A percentile compares a stretch with the other conserved stretches of the same genome.
Conservation (phyloP, 2,329 filamentous ascomycete species). For the Venturia carpophila region DNA sequence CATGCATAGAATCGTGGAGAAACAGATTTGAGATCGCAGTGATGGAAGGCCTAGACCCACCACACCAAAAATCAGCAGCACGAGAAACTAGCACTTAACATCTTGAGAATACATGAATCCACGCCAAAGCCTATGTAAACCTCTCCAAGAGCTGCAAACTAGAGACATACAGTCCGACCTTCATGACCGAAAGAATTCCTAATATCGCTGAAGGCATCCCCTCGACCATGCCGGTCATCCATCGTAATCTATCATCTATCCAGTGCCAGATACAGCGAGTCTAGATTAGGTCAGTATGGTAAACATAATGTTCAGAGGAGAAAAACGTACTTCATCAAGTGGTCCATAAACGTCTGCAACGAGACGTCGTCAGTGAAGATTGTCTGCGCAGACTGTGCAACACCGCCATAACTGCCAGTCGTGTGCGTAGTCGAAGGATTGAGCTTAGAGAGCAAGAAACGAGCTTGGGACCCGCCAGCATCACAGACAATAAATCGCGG, state of each 20-base stretch:
- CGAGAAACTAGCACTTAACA: neutral
- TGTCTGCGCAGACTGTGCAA: slow-evolving; percentile 84
- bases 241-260: slow-evolving; percentile 1
- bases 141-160: neutral
- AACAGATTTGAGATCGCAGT: too few species aligned
- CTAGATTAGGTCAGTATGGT: slow-evolving; percentile 10
- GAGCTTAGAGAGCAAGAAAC: slow-evolving; percentile 92
- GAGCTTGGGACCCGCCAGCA: slow-evolving; percentile 93
- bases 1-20: too few species aligned
- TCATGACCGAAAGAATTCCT: neutral
- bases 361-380: slow-evolving; percentile 99
- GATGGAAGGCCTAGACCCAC: too few species aligned
- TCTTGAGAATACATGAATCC: neutral
- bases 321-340: slow-evolving; percentile 85
- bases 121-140: neutral
- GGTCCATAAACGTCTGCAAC: slow-evolving; percentile 98
- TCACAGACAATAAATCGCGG: slow-evolving; percentile 98
- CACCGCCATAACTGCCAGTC: slow-evolving; percentile 81
- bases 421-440: slow-evolving; percentile 98
- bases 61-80: neutral
- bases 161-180: slow-evolving; percentile 11
- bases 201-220: neutral
- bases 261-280: slow-evolving; percentile 18
- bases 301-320: neutral
- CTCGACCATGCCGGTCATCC: neutral